Evolutionary conservation across 345 rosid species (phyloP).

Genomic region (Citrus unshiu): DNA sequence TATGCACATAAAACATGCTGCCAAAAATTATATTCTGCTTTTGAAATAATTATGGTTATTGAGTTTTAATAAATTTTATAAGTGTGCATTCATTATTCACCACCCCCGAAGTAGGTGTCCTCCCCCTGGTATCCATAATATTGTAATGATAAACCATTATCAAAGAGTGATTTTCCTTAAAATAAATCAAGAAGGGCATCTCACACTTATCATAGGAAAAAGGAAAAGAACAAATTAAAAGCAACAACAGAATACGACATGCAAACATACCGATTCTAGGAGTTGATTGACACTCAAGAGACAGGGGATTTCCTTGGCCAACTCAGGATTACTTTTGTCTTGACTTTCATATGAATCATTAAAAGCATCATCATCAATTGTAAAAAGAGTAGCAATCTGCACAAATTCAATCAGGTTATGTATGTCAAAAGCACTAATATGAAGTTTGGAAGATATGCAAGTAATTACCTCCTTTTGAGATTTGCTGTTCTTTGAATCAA

Average conservation of each 20-base stretch:
- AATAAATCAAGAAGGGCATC: conserved; percentile 3
- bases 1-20: conserved; percentile 20
- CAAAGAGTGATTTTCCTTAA: background rate
- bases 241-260: background rate
- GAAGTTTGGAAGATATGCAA: conserved; percentile 9
- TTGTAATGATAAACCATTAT: background rate
- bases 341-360: conserved; percentile 43
- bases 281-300: conserved; percentile 72
- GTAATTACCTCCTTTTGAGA: conserved; percentile 36
- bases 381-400: conserved; percentile 38
- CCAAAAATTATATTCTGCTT: conserved; percentile 3
- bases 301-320: conserved; percentile 28
- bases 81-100: background rate
- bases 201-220: background rate
- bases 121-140: background rate
- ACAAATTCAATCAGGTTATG: conserved; percentile 13
- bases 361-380: conserved; percentile 57
- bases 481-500: conserved; percentile 28
- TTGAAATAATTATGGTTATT: background rate
- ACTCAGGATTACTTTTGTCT: conserved; percentile 30
- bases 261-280: conserved; percentile 66
- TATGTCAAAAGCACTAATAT: conserved; percentile 11
- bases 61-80: background rate
- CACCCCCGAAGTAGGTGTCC: background rate
- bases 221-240: conserved; percentile 1